phyloP scores from a whole-genome alignment of 2,329 filamentous ascomycete genomes.

The Aureobasidium sp. region DNA sequence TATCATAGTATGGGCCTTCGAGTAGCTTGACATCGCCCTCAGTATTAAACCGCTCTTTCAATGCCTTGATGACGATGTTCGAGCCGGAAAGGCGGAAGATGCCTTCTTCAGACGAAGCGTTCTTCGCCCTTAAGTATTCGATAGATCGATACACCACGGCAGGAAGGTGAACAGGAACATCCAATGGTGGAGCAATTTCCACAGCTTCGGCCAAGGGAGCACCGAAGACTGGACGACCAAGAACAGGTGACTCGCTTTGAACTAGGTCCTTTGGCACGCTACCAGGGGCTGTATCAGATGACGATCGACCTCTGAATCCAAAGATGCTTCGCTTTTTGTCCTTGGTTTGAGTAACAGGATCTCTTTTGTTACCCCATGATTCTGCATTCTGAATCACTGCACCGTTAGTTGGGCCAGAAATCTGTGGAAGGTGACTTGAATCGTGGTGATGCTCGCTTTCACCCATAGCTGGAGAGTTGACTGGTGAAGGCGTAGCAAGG shows the following conservation, averaged over 20 bases:
- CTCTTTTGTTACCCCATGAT: slow-evolving; percentile 74
- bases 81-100: slow-evolving; percentile 98
- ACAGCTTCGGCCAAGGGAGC: slow-evolving; percentile 81
- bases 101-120: slow-evolving; percentile 79
- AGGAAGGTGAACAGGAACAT: slow-evolving; percentile 69
- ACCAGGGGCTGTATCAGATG: slow-evolving; percentile 49
- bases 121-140: slow-evolving; percentile 79
- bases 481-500: slow-evolving; percentile 30
- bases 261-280: slow-evolving; percentile 29
- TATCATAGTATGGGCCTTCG: slow-evolving; percentile 76
- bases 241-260: background rate
- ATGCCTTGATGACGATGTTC: slow-evolving; percentile 82
- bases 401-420: slow-evolving; percentile 80
- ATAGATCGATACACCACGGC: slow-evolving; percentile 94
- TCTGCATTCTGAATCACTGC: slow-evolving; percentile 74
- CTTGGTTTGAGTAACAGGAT: slow-evolving; percentile 54
- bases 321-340: slow-evolving; percentile 72
- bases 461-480: slow-evolving; percentile 28
- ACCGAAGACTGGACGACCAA: slow-evolving; percentile 68
- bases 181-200: slow-evolving; percentile 65
- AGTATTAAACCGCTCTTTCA: slow-evolving; percentile 87
- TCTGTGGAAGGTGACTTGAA: slow-evolving; percentile 35
- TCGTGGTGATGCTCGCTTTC: slow-evolving; percentile 22
- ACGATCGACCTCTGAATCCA: slow-evolving; percentile 61
- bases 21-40: slow-evolving; percentile 88